These are phyloP conservation scores for Silene coronaria DNA, from an alignment of 179 eudicot genomes.

Conservation along the genomic window DNA sequence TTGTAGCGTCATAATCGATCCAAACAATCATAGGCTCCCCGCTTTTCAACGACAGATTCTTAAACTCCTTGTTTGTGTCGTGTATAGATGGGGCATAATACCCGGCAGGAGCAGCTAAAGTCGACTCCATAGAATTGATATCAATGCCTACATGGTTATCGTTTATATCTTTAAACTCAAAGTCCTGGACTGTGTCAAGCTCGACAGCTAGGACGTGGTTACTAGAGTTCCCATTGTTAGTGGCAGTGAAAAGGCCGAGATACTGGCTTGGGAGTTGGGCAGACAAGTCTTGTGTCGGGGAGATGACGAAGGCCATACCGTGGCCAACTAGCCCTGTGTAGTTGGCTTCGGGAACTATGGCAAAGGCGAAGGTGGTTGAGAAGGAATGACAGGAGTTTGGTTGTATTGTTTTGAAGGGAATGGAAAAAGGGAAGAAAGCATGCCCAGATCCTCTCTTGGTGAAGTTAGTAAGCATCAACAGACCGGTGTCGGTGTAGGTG, in stretches of 20 bases:
- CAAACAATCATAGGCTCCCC: conserved; percentile 23
- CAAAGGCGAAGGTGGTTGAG: conserved; percentile 28
- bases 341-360: conserved; percentile 11
- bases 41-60: conserved; percentile 17
- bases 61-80: background rate
- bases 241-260: conserved; percentile 26
- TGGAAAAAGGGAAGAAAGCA: conserved; percentile 11
- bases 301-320: conserved; percentile 33
- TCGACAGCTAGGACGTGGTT: conserved; percentile 35
- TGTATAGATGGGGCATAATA: conserved; percentile 11
- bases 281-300: conserved; percentile 18
- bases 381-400: conserved; percentile 21
- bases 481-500: conserved; percentile 1
- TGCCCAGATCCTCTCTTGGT: background rate
- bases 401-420: background rate
- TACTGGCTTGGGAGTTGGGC: conserved; percentile 21
- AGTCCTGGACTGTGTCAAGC: conserved; percentile 26
- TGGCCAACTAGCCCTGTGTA: conserved; percentile 18
- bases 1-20: conserved; percentile 30
- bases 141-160: conserved; percentile 39
- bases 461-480: conserved; percentile 5
- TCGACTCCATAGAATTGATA: conserved; percentile 23
- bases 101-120: conserved; percentile 22
- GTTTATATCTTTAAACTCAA: conserved; percentile 20
- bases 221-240: conserved; percentile 21